Percentiles rank a stretch among this genome's conserved stretches.
Conservation (phyloP, 805 yeast genomes). For the Saturnispora hagleri region DNA sequence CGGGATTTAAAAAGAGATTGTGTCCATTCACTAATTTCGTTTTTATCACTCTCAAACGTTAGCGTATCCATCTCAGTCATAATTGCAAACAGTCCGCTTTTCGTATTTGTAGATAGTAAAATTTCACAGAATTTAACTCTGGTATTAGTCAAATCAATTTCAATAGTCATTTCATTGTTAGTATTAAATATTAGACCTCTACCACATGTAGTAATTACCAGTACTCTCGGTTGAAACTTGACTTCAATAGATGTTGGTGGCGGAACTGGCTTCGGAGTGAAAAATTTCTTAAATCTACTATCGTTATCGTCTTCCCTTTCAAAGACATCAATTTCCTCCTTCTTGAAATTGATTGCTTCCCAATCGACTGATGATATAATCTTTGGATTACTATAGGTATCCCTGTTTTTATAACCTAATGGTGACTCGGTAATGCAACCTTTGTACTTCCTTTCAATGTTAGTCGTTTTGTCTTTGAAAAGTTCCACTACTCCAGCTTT, state of each 20-base stretch:
- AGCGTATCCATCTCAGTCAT: constrained; percentile 47
- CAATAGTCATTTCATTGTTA: constrained; percentile 41
- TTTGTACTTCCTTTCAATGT: constrained; percentile 46
- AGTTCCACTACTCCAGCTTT: constrained; percentile 47
- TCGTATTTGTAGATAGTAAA: constrained; percentile 30
- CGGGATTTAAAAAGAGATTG: constrained; percentile 41
- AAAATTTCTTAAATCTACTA: constrained; percentile 24
- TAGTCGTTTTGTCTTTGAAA: constrained; percentile 34
- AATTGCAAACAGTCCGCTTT: constrained; percentile 45
- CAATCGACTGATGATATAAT: constrained; percentile 15
- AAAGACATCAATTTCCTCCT: constrained; percentile 13
- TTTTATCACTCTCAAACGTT: constrained; percentile 45
- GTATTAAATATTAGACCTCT: constrained; percentile 46
- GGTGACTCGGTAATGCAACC: constrained; percentile 56
- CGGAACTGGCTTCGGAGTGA: constrained; percentile 14
- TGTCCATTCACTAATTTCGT: constrained; percentile 50
- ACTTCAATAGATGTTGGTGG: constrained; percentile 9
- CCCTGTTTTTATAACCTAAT: constrained; percentile 37
- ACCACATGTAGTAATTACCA: constrained; percentile 55
- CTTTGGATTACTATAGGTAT: constrained; percentile 14
- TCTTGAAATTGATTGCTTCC: constrained; percentile 24
- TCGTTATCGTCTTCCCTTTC: constrained; percentile 15
- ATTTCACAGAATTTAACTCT: constrained; percentile 53
- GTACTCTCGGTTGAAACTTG: constrained; percentile 36
- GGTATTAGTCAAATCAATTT: constrained; percentile 44